Evolutionary conservation across 1,284 basidiomycete species (phyloP).

Genomic region (Marasmius fiardii): DNA sequence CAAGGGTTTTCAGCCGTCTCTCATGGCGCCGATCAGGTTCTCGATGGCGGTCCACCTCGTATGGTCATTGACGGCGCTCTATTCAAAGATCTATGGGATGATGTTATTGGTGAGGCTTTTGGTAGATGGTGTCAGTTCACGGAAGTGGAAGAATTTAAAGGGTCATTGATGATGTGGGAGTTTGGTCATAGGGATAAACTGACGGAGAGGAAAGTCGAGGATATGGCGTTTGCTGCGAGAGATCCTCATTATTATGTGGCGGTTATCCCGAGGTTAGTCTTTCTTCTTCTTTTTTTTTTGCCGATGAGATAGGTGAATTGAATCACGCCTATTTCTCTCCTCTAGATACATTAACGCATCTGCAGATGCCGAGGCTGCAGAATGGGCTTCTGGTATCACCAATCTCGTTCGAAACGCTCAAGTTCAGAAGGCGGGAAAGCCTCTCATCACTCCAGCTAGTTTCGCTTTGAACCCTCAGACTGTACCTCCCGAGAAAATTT

Average conservation of each 20-base stretch:
- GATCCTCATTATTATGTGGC: conserved; percentile 11
- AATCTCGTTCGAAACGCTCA: neutral
- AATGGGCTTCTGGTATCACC: neutral
- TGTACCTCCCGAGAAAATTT: conserved; percentile 24
- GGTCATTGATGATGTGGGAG: neutral
- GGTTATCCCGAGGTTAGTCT: neutral
- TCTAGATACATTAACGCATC: neutral
- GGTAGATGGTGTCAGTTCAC: conserved; percentile 9
- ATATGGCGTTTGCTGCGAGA: conserved; percentile 11
- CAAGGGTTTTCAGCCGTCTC: conserved; percentile 12
- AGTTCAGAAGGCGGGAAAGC: neutral
- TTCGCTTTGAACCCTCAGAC: neutral
- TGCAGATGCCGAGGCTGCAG: neutral
- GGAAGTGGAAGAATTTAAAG: neutral
- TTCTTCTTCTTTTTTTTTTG: neutral
- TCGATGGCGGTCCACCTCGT: conserved; percentile 15
- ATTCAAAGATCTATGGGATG: conserved; percentile 14
- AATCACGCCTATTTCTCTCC: neutral
- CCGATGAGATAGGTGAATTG: neutral
- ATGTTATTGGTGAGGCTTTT: conserved; percentile 12
- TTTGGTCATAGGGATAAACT: conserved; percentile 4
- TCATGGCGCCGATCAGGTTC: conserved; percentile 15
- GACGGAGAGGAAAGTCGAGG: neutral
- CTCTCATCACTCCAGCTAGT: neutral
- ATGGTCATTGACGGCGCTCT: conserved; percentile 16